Evolutionary conservation across 108 stramenopile genomes (phyloP).

Genomic region (Cyclotella kingstonii): DNA sequence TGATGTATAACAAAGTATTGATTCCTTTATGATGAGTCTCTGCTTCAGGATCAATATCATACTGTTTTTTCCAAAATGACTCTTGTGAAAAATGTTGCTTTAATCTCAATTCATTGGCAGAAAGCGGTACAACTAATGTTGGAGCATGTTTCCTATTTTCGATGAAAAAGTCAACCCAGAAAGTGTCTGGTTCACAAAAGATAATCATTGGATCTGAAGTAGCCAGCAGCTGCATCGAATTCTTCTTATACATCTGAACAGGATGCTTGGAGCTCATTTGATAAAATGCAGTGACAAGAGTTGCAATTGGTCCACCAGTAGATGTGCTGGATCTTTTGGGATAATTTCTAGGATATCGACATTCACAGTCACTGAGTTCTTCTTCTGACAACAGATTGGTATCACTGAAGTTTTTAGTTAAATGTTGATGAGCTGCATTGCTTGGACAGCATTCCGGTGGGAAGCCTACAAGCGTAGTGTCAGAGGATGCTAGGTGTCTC

Average conservation of each 20-base stretch:
- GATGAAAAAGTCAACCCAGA: constrained; percentile 40
- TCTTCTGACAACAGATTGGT: constrained; percentile 28
- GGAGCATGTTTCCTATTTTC: constrained; percentile 43
- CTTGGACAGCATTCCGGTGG: constrained; percentile 44
- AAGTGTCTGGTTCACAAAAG: constrained; percentile 42
- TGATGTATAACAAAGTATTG: constrained; percentile 42
- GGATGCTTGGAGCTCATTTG: constrained; percentile 50
- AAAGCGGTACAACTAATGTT: constrained; percentile 40
- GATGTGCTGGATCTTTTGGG: too few species aligned
- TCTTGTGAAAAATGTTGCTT: constrained; percentile 35
- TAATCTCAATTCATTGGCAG: constrained; percentile 26
- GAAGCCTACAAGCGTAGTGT: constrained; percentile 23
- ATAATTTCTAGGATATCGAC: constrained; percentile 45
- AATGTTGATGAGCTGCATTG: constrained; percentile 18
- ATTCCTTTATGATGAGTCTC: constrained; percentile 41
- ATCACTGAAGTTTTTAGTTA: constrained; percentile 37
- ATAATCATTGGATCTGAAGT: constrained; percentile 50
- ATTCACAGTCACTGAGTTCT: constrained; percentile 37
- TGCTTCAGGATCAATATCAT: constrained; percentile 49
- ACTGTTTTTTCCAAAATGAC: constrained; percentile 47
- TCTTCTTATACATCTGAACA: constrained; percentile 38
- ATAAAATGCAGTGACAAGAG: constrained; percentile 47
- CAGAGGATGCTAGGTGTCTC: constrained; percentile 13
- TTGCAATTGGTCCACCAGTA: constrained; percentile 27
- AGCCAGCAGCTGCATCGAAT: constrained; percentile 24